Conservation (phyloP, 1,284 basidiomycete species). For the Anthracocystis walkeri region DNA sequence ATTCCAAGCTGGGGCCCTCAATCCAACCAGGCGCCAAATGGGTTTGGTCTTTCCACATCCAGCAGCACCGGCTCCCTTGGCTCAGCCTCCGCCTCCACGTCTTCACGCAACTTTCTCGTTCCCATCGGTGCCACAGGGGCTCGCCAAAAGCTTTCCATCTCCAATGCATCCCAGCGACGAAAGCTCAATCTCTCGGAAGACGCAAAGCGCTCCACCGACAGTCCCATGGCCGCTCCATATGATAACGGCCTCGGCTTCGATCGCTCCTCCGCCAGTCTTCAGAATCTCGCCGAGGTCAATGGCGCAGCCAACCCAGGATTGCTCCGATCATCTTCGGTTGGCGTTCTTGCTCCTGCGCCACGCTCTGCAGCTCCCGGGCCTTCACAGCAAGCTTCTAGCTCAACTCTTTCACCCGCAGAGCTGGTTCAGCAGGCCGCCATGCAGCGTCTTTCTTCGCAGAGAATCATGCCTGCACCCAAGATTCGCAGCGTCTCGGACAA, state of each 20-base stretch:
- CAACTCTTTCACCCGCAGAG: slow-evolving; percentile 23
- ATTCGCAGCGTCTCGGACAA: slow-evolving; percentile 24
- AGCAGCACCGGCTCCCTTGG: slow-evolving; percentile 26
- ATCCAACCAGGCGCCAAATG: slow-evolving; percentile 2
- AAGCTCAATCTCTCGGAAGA: slow-evolving; percentile 42
- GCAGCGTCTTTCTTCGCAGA: slow-evolving; percentile 46
- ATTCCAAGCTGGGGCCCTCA: slow-evolving; percentile 23
- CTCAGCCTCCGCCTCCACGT: slow-evolving; percentile 16
- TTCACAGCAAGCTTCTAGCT: background rate
- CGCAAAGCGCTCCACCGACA: slow-evolving; percentile 17
- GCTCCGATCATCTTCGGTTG: slow-evolving; percentile 21
- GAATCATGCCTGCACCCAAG: slow-evolving; percentile 19
- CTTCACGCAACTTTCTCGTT: slow-evolving; percentile 59
- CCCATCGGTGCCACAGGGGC: slow-evolving; percentile 64
- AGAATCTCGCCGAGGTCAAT: slow-evolving; percentile 8
- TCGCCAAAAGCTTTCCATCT: slow-evolving; percentile 60
- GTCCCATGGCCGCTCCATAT: background rate
- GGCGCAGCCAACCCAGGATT: slow-evolving; percentile 1
- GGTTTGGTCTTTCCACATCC: slow-evolving; percentile 16
- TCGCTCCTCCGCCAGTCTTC: slow-evolving; percentile 32
- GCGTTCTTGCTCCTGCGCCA: background rate
- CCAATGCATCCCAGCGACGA: slow-evolving; percentile 53
- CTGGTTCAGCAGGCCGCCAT: slow-evolving; percentile 43
- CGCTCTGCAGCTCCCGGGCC: background rate
- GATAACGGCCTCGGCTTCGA: background rate